Evolutionary conservation across 768 basidiomycete genomes (phyloP).

Genomic region (Xerocomellus chrysenteron): DNA sequence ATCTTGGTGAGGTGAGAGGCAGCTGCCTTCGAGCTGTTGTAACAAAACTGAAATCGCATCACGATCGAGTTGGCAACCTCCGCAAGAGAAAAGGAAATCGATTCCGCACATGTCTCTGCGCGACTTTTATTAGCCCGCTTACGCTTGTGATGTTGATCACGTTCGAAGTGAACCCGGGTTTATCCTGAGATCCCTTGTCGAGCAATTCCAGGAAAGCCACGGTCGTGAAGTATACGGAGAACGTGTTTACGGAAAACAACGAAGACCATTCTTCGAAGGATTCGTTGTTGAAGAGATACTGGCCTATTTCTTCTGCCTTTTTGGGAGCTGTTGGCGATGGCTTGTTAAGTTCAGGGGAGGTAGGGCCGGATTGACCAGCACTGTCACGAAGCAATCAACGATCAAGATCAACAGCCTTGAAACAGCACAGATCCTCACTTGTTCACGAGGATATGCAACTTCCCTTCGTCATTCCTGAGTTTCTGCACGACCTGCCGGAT

Average conservation of each 20-base stretch:
- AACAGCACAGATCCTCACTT: slow-evolving; percentile 48
- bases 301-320: slow-evolving; percentile 63
- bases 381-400: slow-evolving; percentile 35
- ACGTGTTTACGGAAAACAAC: slow-evolving; percentile 65
- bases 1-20: slow-evolving; percentile 74
- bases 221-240: slow-evolving; percentile 76
- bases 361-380: slow-evolving; percentile 73
- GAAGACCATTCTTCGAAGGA: slow-evolving; percentile 60
- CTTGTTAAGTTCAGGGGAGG: slow-evolving; percentile 55
- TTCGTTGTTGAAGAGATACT: slow-evolving; percentile 69
- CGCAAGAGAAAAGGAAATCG: background rate
- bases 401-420: background rate
- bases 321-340: slow-evolving; percentile 56
- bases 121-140: slow-evolving; percentile 66
- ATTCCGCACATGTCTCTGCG: slow-evolving; percentile 73
- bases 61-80: background rate
- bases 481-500: slow-evolving; percentile 54
- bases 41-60: slow-evolving; percentile 56
- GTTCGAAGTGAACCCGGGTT: slow-evolving; percentile 54
- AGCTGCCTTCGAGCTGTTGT: slow-evolving; percentile 80
- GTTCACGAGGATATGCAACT: slow-evolving; percentile 77
- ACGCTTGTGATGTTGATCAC: slow-evolving; percentile 81
- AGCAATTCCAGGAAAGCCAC: slow-evolving; percentile 75
- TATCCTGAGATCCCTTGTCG: slow-evolving; percentile 66
- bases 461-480: slow-evolving; percentile 48